Base-by-base conservation (phyloP, 768 basidiomycete species). In the Phaeolepiota aurea region DNA sequence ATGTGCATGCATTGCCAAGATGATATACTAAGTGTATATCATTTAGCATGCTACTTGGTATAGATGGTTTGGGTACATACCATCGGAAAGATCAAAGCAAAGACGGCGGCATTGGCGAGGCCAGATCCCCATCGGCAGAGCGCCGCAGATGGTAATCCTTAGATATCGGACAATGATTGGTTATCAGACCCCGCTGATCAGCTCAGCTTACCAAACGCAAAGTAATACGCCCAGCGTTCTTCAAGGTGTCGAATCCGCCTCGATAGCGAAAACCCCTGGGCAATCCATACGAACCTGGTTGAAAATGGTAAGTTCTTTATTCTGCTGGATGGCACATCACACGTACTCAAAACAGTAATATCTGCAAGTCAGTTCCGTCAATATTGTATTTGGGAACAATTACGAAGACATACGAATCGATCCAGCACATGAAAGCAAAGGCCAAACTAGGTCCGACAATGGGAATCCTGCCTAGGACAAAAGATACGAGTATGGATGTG, bases 281-380 rank as follows among this genome's bases (percentile, higher is more conserved):
- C 74, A 34, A 83, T 76, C 86, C 86, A 88, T 14, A 82, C 71
- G 53, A 84, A 88, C 53, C 87, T 48, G 25, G n/a, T 25, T 18
- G 21, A 30, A 14, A 14, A 19, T 39, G 38, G 20, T 25, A 25
- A 38, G 11, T 9, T 20, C 22, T 9, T 9, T n/a, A 9, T 38
- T n/a, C n/a, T 22, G n/a, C 5, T 22, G 5, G 16, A 25, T 38
- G 5, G 19, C 3, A 12, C 5, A 16, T 30, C 14, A 14, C 25
- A 53, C 68, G 62, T 54, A 90, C 87, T 92, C 89, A 52, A 91
- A 92, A 59, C 82, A 89, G 60, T 92, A 92, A 58, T 89, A 92
- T 35, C 87, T 89, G 49, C 16, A 25, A 38, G n/a, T 32, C 28
- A 15, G n/a, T 25, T 20, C 14, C 10, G 32, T 18, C 9, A 38